Conservation (phyloP, 2,329 filamentous ascomycete genomes). For the Scopulariopsis brevicaulis region DNA sequence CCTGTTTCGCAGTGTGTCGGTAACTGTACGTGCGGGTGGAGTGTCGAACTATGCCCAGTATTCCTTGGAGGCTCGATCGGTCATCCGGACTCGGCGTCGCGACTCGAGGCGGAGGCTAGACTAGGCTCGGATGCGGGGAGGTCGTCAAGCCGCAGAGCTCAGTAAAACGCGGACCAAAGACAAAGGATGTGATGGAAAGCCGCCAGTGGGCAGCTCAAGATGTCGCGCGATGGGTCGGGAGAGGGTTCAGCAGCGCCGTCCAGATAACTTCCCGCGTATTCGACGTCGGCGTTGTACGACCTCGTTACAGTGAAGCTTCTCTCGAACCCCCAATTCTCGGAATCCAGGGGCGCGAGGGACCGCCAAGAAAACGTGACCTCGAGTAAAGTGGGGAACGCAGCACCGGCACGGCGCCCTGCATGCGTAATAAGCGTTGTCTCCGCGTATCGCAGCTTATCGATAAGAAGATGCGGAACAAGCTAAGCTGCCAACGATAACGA, state of each 20-base stretch:
- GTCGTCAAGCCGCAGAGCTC: background rate
- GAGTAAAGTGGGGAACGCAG: background rate
- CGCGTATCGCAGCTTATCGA: background rate
- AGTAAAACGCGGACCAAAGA: background rate
- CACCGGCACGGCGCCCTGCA: background rate
- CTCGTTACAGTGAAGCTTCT: background rate
- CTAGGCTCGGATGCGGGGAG: background rate
- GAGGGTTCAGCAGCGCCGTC: background rate
- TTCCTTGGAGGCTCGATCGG: background rate
- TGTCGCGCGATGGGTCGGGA: background rate
- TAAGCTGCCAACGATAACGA: background rate
- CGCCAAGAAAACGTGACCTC: background rate
- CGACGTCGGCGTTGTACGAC: background rate
- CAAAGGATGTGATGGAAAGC: background rate
- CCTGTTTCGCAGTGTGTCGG: background rate
- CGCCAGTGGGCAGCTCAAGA: background rate
- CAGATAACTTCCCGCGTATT: background rate
- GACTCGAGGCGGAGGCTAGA: background rate
- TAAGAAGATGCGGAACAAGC: background rate
- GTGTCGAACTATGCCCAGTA: background rate
- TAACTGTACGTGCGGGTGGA: background rate
- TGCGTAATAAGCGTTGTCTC: background rate
- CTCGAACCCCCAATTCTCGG: background rate
- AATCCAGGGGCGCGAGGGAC: background rate
- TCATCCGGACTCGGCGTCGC: background rate